A percentile compares a stretch with the other conserved stretches of the same genome.
Evolutionary conservation across 2,329 filamentous ascomycete species (phyloP).

Genomic region (Phialophora verrucosa): DNA sequence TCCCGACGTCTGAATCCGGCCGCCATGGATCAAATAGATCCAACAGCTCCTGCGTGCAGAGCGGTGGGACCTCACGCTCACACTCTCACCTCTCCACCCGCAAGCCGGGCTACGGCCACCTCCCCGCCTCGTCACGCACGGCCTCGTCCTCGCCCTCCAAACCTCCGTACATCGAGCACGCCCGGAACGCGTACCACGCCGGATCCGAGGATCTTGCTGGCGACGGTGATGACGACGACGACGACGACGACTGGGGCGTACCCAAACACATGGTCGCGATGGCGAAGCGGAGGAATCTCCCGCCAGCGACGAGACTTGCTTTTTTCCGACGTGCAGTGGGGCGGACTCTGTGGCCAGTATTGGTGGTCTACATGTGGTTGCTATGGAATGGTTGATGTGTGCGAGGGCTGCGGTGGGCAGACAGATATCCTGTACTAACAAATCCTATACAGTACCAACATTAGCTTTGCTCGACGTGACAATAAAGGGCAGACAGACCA

Average conservation of each 20-base stretch:
- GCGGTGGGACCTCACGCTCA: slow-evolving; percentile 15
- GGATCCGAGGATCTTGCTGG: not conserved
- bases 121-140: slow-evolving; percentile 53
- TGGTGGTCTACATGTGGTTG: slow-evolving; percentile 70
- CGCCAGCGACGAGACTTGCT: slow-evolving; percentile 56
- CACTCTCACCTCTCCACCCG: slow-evolving; percentile 30
- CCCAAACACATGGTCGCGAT: slow-evolving; percentile 20
- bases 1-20: slow-evolving; percentile 44
- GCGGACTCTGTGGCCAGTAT: slow-evolving; percentile 67
- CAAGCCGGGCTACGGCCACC: slow-evolving; percentile 35
- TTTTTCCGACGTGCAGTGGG: slow-evolving; percentile 69
- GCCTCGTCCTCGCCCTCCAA: slow-evolving; percentile 56
- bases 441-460: not conserved
- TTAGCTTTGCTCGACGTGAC: not conserved
- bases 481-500: not conserved
- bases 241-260: slow-evolving; percentile 36
- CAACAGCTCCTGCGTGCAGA: slow-evolving; percentile 32
- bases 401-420: not conserved
- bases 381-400: slow-evolving; percentile 50
- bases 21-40: slow-evolving; percentile 38
- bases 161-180: slow-evolving; percentile 56
- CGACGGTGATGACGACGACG: slow-evolving; percentile 13
- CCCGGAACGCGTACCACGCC: slow-evolving; percentile 32
- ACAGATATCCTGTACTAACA: not conserved
- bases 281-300: slow-evolving; percentile 46